A percentile compares a stretch with the other conserved stretches of the same genome.
These are phyloP conservation scores for Sporothrix sp. DNA, from an alignment of 2,329 filamentous ascomycete species.

Conservation along the genomic window DNA sequence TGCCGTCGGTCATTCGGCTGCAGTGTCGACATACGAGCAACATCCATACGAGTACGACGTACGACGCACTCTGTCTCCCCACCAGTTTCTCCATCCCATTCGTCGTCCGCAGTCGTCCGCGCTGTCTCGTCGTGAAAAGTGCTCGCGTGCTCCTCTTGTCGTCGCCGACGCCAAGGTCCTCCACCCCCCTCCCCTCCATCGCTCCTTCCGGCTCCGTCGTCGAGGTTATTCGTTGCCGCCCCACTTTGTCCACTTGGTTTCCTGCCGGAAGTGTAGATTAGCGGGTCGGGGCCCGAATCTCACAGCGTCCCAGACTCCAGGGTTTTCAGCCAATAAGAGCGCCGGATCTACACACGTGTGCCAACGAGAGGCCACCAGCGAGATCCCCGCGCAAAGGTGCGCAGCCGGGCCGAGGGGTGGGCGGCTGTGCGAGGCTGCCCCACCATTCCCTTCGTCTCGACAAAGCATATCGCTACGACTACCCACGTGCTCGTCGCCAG, in stretches of 20 bases:
- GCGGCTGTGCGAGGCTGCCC: no score
- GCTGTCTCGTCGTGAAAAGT: not conserved
- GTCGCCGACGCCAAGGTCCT: not conserved
- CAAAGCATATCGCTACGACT: not conserved
- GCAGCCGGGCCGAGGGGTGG: no score
- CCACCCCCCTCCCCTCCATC: not conserved
- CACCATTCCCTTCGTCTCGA: no score
- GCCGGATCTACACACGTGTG: conserved; percentile 16
- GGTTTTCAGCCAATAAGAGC: conserved; percentile 9
- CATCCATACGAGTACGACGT: no score
- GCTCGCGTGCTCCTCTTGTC: conserved; percentile 7
- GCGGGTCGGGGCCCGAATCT: conserved; percentile 6
- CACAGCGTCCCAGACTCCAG: not conserved
- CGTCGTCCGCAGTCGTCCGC: no score
- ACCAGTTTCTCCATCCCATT: no score
- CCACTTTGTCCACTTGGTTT: not conserved
- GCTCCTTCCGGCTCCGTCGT: not conserved
- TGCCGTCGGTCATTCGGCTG: not conserved
- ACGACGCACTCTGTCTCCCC: no score
- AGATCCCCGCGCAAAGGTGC: not conserved
- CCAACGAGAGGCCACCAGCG: conserved; percentile 9
- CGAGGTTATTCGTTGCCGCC: not conserved
- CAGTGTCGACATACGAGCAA: not conserved
- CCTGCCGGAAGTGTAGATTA: conserved; percentile 2
- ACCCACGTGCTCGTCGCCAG: not conserved